These are phyloP conservation scores for Ophiostoma angusticollis DNA, from an alignment of 2,329 filamentous ascomycete species.

Conservation along the genomic window DNA sequence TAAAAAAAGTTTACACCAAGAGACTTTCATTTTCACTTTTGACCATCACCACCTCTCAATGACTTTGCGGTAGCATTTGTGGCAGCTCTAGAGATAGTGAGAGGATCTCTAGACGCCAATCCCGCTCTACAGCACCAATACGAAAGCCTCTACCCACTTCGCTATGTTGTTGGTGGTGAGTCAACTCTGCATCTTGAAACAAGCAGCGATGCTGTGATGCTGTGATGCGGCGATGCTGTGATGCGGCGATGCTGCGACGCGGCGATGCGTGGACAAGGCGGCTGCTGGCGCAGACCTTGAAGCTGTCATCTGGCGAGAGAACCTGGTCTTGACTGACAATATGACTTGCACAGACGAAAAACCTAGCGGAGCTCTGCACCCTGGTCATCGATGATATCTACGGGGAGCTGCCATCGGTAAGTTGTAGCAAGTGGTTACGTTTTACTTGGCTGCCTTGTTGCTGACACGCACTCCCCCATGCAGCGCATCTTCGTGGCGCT, in stretches of 20 bases:
- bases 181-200: constrained; percentile 4
- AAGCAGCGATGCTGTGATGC: not conserved
- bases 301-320: not conserved
- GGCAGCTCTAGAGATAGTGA: constrained; percentile 66
- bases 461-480: not conserved
- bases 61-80: constrained; percentile 55
- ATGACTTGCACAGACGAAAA: constrained; percentile 43
- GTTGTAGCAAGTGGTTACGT: no score
- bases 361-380: constrained; percentile 76
- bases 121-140: constrained; percentile 22
- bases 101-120: constrained; percentile 62
- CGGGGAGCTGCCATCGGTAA: constrained; percentile 83
- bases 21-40: not conserved
- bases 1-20: constrained; percentile 11
- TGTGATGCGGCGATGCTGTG: not conserved
- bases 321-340: constrained; percentile 16
- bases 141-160: constrained; percentile 13
- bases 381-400: constrained; percentile 81
- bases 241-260: not conserved
- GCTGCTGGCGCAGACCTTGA: not conserved
- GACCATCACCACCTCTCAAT: constrained; percentile 30
- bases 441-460: constrained; percentile 5
- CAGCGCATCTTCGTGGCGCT: constrained; percentile 79
- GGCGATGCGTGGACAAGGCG: not conserved
- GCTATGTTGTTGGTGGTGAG: constrained; percentile 26